These are phyloP conservation scores for Sicyos baderoa DNA, from an alignment of 306 rosid species.

Conservation along the genomic window DNA sequence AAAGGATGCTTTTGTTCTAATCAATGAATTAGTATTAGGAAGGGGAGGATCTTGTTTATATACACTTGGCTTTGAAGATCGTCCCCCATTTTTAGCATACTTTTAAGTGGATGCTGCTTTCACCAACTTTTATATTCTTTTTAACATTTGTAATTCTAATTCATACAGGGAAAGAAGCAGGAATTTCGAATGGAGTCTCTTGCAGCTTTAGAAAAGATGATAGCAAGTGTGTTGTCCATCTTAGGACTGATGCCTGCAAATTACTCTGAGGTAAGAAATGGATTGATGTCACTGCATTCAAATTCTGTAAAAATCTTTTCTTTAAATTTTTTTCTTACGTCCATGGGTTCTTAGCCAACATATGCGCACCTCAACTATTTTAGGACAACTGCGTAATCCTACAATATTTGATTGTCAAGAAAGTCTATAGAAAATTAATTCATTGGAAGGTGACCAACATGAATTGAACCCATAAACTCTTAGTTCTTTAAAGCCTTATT, in stretches of 20 bases:
- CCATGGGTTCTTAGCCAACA: no score
- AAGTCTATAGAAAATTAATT: no score
- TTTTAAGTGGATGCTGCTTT: neutral
- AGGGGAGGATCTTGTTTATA: neutral
- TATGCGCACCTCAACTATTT: no score
- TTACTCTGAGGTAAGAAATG: slow-evolving; percentile 51
- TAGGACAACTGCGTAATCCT: no score
- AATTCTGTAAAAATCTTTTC: neutral
- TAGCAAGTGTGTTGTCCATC: slow-evolving; percentile 43
- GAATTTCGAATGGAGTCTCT: slow-evolving; percentile 69
- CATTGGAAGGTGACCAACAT: no score
- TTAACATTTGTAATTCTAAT: slow-evolving; percentile 22
- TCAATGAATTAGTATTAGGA: neutral
- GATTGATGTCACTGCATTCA: slow-evolving; percentile 2
- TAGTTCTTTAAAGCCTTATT: no score
- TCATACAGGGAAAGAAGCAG: slow-evolving; percentile 68
- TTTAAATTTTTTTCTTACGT: neutral
- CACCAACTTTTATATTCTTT: neutral
- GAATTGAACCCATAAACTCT: no score
- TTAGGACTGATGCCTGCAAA: slow-evolving; percentile 71
- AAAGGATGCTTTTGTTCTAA: slow-evolving; percentile 12
- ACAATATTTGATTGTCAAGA: no score
- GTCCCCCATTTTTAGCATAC: neutral
- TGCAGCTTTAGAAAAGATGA: slow-evolving; percentile 52
- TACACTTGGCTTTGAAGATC: neutral